Percentiles rank a stretch among this genome's conserved stretches.
phyloP scores from a whole-genome alignment of 495 filamentous ascomycete species.

The Hypoxylon lienhwacheense region DNA sequence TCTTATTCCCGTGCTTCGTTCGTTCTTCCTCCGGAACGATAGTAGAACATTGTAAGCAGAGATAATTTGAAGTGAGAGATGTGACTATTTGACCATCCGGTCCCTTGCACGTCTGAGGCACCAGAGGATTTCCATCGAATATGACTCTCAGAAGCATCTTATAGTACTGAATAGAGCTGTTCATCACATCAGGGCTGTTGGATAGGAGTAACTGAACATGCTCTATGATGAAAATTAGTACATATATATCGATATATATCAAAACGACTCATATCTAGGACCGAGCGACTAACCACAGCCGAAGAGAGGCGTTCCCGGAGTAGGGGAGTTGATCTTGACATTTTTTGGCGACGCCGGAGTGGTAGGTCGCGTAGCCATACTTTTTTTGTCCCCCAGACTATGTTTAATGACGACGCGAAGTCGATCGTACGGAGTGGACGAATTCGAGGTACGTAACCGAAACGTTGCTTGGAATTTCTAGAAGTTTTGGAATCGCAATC shows the following conservation, averaged over 20 bases:
- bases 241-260: not conserved
- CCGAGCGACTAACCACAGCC: constrained; percentile 53
- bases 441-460: constrained; percentile 6
- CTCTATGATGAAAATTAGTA: constrained; percentile 46
- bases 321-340: constrained; percentile 53
- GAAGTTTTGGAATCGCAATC: too few species aligned
- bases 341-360: constrained; percentile 59
- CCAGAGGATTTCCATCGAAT: constrained; percentile 51
- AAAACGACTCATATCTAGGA: not conserved
- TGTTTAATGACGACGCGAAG: too few species aligned
- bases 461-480: not conserved
- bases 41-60: constrained; percentile 70
- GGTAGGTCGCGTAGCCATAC: constrained; percentile 49
- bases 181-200: constrained; percentile 51
- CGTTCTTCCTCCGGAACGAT: constrained; percentile 60
- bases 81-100: constrained; percentile 48
- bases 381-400: not conserved
- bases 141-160: constrained; percentile 55
- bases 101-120: constrained; percentile 54
- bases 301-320: constrained; percentile 54
- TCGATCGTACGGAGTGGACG: not conserved
- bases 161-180: constrained; percentile 56
- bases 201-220: constrained; percentile 57
- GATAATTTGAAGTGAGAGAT: constrained; percentile 61
- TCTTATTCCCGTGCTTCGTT: constrained; percentile 58